These are phyloP conservation scores for Mucor sp. DNA, from an alignment of 371 early-diverging fungal species.

Conservation along the genomic window DNA sequence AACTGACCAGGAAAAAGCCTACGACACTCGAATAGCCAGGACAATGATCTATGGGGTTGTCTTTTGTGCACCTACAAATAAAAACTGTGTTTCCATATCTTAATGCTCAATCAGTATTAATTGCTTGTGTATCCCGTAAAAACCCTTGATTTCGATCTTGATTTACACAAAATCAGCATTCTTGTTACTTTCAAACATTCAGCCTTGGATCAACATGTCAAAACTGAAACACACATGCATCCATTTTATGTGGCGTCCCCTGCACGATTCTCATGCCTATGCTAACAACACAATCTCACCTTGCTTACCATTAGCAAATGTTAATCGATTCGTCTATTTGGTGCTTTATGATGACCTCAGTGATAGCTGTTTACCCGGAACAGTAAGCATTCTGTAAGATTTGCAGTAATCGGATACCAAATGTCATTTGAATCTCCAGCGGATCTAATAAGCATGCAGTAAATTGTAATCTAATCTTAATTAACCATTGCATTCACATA, in stretches of 20 bases:
- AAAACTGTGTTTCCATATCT: neutral
- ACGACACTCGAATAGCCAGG: neutral
- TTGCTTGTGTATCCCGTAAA: neutral
- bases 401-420: neutral
- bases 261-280: neutral
- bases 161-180: neutral
- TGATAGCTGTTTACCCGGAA: neutral
- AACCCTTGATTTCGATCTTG: neutral
- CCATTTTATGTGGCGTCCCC: neutral
- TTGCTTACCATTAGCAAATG: neutral
- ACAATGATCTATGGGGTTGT: neutral
- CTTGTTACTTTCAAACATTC: neutral
- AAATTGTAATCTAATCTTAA: neutral
- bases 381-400: neutral
- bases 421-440: neutral
- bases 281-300: neutral
- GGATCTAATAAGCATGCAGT: neutral
- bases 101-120: neutral
- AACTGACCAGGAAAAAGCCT: neutral
- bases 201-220: neutral
- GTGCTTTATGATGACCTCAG: neutral
- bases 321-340: neutral
- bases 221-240: neutral
- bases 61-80: neutral
- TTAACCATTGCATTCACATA: no score